Conservation (phyloP, 108 stramenopile species). For the Fragilariopsis cylindrus region DNA sequence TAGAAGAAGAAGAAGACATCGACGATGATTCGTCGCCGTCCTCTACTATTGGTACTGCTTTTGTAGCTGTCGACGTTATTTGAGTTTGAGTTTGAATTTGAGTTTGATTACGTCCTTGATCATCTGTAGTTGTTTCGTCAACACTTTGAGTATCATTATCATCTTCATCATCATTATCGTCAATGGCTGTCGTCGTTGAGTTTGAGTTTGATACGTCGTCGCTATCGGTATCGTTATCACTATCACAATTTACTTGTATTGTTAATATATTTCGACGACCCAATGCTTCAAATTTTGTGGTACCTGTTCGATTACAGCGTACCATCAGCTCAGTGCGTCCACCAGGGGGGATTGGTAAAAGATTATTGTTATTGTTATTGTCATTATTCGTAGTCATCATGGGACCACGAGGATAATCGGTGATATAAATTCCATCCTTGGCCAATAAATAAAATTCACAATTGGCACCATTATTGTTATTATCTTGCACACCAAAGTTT, state of each 20-base stretch:
- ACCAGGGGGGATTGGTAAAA: neutral
- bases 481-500: neutral
- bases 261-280: neutral
- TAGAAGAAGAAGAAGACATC: no score
- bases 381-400: neutral
- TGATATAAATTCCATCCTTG: constrained; percentile 26
- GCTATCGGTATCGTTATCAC: neutral
- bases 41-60: neutral
- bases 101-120: neutral
- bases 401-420: neutral
- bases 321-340: constrained; percentile 24
- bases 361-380: no score
- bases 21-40: neutral
- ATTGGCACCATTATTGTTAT: neutral
- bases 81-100: neutral
- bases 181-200: neutral
- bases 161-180: neutral
- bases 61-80: neutral
- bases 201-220: neutral
- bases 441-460: constrained; percentile 18
- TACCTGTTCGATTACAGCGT: constrained; percentile 5
- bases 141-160: neutral
- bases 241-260: neutral
- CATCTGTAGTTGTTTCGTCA: neutral
- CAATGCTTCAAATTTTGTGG: neutral